Base-by-base conservation (phyloP, 2,329 filamentous ascomycete species). In the Neofusicoccum parvum region DNA sequence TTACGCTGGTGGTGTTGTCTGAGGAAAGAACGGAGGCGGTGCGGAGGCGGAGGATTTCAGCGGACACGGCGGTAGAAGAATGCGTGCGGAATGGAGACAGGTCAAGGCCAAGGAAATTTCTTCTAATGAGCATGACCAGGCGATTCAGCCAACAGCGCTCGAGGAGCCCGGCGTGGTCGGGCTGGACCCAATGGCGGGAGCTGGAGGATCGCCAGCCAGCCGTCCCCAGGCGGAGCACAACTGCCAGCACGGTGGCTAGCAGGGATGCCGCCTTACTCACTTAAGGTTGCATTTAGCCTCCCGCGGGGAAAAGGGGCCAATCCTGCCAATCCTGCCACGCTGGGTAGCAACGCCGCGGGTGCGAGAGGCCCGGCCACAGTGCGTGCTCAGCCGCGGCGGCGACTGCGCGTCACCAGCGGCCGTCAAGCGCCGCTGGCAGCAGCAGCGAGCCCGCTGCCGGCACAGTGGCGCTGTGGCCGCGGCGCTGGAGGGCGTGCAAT, bases 221-320 rank as follows among this genome's bases (percentile, higher is more conserved):
- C 41, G 41, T 45, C 41, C 49, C 62, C 49, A 27, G 60, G 39
- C 62, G 27, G 48, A 54, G 45, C 45, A 46, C 45, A 32, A 32
- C 32, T 62, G 36, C 32, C 27, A 49, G 45, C 50, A 10, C 5
- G 15, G 50, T 4, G 10, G 56, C 56, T 60, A 60, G 56, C 56
- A 60, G 56, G 56, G 56, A 60, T 60, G 12, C 6, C 7, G n/a
- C 11, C 7, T 15, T n/a, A 34, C 39, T 37, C 17, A 37, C 23
- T 56, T 64, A 64, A 64, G 62, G 62, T 64, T 56, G 62, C 62
- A 36, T 46, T 45, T 56, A 56, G 62, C 62, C 62, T 64, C 62
- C 39, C 62, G 62, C n/a, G 23, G 62, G 62, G 50, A 34, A 54
- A 64, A 48, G 49, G 62, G 62, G 51, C 51, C 36, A 14, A 15